phyloP scores from a whole-genome alignment of 2,329 filamentous ascomycete genomes.

The Pseudogymnoascus sp. region DNA sequence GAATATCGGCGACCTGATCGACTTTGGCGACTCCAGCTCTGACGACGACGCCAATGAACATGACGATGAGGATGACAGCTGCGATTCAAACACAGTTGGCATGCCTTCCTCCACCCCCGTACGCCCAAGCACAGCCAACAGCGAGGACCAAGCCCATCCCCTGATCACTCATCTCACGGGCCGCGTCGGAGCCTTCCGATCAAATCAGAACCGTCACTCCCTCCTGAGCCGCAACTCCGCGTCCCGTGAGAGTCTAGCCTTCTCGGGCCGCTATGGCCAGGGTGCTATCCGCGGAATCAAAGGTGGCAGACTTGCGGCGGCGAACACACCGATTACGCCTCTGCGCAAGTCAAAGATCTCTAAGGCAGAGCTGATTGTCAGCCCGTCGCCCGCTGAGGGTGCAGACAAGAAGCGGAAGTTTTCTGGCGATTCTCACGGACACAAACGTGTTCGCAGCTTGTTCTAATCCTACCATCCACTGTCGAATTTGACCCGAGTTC shows the following conservation, averaged over 20 bases:
- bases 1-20: conserved; percentile 64
- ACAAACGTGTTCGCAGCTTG: conserved; percentile 24
- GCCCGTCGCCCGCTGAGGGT: conserved; percentile 18
- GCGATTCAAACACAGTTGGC: conserved; percentile 33
- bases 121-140: conserved; percentile 39
- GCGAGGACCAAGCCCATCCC: conserved; percentile 40
- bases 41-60: conserved; percentile 51
- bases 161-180: conserved; percentile 60
- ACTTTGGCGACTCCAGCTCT: conserved; percentile 52
- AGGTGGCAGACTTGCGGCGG: conserved; percentile 55
- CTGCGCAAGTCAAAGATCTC: conserved; percentile 38
- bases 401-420: conserved; percentile 23
- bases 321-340: conserved; percentile 60
- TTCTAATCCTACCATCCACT: conserved; percentile 11
- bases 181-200: conserved; percentile 71
- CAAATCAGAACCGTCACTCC: conserved; percentile 46
- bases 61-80: conserved; percentile 34
- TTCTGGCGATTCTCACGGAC: conserved; percentile 17
- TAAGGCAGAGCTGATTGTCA: conserved; percentile 12
- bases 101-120: conserved; percentile 44
- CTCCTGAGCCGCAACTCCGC: conserved; percentile 44
- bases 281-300: conserved; percentile 55
- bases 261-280: conserved; percentile 51
- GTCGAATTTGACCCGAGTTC: background rate
- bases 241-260: conserved; percentile 53